Evolutionary conservation across 441 rosid species (phyloP).

Genomic region (Populus trichocarpa): DNA sequence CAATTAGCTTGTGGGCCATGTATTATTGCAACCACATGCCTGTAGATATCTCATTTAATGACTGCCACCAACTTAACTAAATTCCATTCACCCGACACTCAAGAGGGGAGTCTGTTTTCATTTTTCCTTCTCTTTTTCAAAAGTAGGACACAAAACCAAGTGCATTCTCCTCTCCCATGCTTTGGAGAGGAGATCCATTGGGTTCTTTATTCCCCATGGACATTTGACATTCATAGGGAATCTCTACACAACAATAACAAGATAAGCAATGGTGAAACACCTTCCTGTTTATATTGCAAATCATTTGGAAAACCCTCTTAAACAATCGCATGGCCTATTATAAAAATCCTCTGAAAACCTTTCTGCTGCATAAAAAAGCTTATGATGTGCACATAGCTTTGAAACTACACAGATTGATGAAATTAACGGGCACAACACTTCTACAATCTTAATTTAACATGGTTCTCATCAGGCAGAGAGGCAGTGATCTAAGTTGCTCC

Average conservation of each 20-base stretch:
- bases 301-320: background rate
- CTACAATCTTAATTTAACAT: background rate
- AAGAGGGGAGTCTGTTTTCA: background rate
- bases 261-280: constrained; percentile 1
- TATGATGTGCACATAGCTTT: background rate
- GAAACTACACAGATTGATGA: background rate
- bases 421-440: background rate
- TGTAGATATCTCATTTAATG: too few relatives aligned
- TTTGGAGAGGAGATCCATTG: background rate
- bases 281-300: background rate
- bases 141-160: background rate
- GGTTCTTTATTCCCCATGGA: background rate
- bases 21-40: background rate
- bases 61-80: background rate
- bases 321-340: too few relatives aligned
- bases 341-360: background rate
- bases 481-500: background rate
- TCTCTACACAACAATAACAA: background rate
- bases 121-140: background rate
- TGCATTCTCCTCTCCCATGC: background rate
- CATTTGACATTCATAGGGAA: too few relatives aligned
- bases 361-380: background rate
- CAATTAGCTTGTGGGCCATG: background rate
- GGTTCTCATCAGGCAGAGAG: background rate
- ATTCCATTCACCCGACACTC: background rate